Percentiles rank a stretch among this genome's conserved stretches.
Conservation (phyloP, 768 basidiomycete species). For the Russula virescens region DNA sequence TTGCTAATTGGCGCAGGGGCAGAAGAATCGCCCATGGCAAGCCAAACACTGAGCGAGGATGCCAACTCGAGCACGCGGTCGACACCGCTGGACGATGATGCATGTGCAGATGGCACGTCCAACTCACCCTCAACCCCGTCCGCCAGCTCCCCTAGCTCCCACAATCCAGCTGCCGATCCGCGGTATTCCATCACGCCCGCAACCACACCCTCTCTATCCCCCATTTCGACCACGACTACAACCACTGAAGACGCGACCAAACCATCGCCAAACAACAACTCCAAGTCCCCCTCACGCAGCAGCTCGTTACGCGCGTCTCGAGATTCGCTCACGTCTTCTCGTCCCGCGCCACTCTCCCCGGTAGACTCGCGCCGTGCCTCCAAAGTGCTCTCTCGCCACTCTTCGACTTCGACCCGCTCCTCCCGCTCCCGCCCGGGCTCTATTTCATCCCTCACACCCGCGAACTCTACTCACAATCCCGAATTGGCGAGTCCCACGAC, state of each 20-base stretch:
- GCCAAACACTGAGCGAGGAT: no score
- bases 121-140: slow-evolving; percentile 12
- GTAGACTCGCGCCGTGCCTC: slow-evolving; percentile 44
- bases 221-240: background rate
- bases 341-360: slow-evolving; percentile 60
- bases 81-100: background rate
- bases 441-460: slow-evolving; percentile 27
- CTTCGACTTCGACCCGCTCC: slow-evolving; percentile 31
- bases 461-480: background rate
- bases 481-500: slow-evolving; percentile 15
- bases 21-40: background rate
- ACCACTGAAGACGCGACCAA: slow-evolving; percentile 9
- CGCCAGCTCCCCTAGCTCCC: slow-evolving; percentile 5
- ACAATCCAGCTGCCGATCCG: slow-evolving; percentile 1
- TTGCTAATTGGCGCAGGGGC: background rate
- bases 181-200: background rate
- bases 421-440: slow-evolving; percentile 35
- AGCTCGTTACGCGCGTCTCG: slow-evolving; percentile 31
- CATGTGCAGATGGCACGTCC: background rate
- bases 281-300: slow-evolving; percentile 31
- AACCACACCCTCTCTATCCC: background rate
- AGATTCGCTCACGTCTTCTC: slow-evolving; percentile 40
- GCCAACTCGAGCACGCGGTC: background rate
- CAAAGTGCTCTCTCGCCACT: slow-evolving; percentile 32
- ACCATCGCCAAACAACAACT: slow-evolving; percentile 23